Evolutionary conservation across 139 green algal species (phyloP).

Genomic region (Pleodorina starrii): DNA sequence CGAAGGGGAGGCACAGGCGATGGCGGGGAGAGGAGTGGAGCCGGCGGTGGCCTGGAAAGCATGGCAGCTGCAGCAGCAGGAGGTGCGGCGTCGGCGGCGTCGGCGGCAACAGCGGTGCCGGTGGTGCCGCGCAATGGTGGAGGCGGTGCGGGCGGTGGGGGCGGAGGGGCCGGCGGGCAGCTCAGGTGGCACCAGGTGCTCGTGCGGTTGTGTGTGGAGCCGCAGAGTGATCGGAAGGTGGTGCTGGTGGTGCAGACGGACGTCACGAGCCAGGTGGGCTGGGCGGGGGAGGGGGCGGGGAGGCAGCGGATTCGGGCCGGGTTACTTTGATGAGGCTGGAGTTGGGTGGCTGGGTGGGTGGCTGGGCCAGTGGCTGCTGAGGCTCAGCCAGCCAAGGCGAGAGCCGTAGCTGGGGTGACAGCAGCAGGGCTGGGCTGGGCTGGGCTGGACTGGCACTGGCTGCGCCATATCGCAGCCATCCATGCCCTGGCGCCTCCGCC

Average conservation of each 20-base stretch:
- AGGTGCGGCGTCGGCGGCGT: no score
- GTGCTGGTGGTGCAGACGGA: conserved; percentile 38
- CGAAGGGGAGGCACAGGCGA: background rate
- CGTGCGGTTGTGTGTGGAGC: background rate
- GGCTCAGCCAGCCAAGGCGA: no score
- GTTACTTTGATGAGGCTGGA: no score
- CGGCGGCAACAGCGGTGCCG: background rate
- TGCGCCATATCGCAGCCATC: no score
- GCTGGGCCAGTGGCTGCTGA: no score
- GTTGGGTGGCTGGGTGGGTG: no score
- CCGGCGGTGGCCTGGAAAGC: no score
- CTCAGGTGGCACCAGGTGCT: conserved; percentile 20
- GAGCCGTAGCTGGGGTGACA: no score
- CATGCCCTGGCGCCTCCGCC: no score
- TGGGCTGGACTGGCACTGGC: no score
- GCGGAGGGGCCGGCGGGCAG: background rate
- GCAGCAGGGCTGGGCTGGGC: no score
- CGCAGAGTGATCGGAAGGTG: background rate
- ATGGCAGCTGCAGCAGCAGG: no score
- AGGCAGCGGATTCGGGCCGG: background rate
- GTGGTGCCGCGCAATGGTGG: background rate
- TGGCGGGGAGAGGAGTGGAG: background rate
- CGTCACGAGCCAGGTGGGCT: conserved; percentile 27
- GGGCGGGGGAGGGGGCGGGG: background rate
- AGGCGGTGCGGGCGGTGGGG: background rate